phyloP scores from a whole-genome alignment of 139 green algal genomes.

The Astrephomene gubernaculifera region DNA sequence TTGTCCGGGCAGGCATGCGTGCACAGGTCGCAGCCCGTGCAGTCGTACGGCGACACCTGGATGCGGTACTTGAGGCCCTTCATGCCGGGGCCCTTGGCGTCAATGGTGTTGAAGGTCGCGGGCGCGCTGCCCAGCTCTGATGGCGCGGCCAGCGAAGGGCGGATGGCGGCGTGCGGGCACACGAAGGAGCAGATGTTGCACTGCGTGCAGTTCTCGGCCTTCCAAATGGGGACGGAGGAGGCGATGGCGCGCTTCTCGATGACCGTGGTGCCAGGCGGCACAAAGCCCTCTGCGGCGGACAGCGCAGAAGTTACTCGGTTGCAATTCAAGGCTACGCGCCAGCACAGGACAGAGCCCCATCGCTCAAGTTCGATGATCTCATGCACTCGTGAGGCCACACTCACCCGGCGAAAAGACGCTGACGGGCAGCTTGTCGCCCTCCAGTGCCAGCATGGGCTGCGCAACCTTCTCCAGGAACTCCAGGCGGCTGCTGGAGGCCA shows the following conservation, averaged over 20 bases:
- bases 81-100: constrained; percentile 52
- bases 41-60: constrained; percentile 73
- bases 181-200: constrained; percentile 79
- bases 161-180: constrained; percentile 76
- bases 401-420: constrained; percentile 50
- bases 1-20: constrained; percentile 69
- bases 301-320: no score
- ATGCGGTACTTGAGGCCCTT: constrained; percentile 65
- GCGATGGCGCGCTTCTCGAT: constrained; percentile 69
- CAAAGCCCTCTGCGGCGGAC: constrained; percentile 47
- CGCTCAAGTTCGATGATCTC: no score
- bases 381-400: no score
- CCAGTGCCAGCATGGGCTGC: constrained; percentile 65
- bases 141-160: constrained; percentile 53
- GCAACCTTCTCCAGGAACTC: constrained; percentile 68
- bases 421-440: constrained; percentile 74
- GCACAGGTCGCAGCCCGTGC: constrained; percentile 76
- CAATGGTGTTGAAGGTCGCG: constrained; percentile 48
- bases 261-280: constrained; percentile 63
- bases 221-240: constrained; percentile 58
- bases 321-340: no score
- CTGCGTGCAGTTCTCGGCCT: constrained; percentile 66
- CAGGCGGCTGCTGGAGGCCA: background rate
- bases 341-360: no score
- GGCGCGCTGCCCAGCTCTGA: constrained; percentile 59